Conservation (phyloP, 768 basidiomycete species). For the Russula compacta region DNA sequence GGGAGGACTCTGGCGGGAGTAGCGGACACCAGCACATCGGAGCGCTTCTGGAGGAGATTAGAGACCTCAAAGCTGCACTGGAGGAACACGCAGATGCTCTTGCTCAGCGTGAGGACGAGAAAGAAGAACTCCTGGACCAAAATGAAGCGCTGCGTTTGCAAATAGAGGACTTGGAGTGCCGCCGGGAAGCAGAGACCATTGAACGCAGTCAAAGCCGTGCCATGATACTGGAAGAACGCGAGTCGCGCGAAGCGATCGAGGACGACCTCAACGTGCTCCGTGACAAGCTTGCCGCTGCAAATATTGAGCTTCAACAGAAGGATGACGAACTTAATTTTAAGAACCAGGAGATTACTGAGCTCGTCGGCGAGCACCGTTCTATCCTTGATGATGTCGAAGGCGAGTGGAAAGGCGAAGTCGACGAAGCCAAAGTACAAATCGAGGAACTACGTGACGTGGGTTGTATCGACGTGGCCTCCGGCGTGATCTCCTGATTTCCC, state of each 20-base stretch:
- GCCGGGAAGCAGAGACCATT: slow-evolving; percentile 50
- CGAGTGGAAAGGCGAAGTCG: slow-evolving; percentile 84
- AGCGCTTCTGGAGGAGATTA: slow-evolving; percentile 53
- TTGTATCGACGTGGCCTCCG: slow-evolving; percentile 6
- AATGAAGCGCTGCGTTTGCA: slow-evolving; percentile 54
- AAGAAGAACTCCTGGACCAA: slow-evolving; percentile 59
- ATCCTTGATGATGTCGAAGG: slow-evolving; percentile 68
- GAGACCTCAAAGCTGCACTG: slow-evolving; percentile 46
- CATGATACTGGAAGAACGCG: slow-evolving; percentile 58
- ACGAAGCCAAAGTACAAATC: slow-evolving; percentile 67
- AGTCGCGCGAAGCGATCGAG: slow-evolving; percentile 72
- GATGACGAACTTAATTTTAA: slow-evolving; percentile 82
- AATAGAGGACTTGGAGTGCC: slow-evolving; percentile 55
- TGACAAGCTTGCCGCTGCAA: slow-evolving; percentile 69
- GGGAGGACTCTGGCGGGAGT: slow-evolving; percentile 33
- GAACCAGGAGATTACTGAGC: slow-evolving; percentile 66
- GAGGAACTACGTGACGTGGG: slow-evolving; percentile 72
- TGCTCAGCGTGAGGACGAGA: slow-evolving; percentile 56
- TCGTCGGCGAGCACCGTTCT: slow-evolving; percentile 63
- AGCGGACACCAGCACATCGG: slow-evolving; percentile 40
- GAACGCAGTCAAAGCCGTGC: slow-evolving; percentile 71
- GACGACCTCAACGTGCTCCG: slow-evolving; percentile 63
- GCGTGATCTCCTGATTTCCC: not conserved
- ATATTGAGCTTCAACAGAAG: slow-evolving; percentile 78
- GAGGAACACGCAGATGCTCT: slow-evolving; percentile 53